Conservation (phyloP, 495 filamentous ascomycete species). For the Penicillium tannophilum region DNA sequence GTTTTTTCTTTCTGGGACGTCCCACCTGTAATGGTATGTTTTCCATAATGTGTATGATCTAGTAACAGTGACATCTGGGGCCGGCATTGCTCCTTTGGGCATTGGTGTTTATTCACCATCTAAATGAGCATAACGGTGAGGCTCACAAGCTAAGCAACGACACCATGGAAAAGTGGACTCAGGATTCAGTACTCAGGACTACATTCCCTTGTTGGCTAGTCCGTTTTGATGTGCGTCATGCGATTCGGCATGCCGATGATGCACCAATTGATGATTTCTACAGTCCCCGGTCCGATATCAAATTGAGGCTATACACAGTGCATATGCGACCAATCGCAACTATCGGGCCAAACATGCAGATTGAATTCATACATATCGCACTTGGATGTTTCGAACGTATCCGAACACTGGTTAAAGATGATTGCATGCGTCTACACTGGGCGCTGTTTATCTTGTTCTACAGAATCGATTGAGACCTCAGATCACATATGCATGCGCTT, state of each 20-base stretch:
- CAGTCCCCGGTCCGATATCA: background rate
- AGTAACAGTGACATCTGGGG: slow-evolving; percentile 9
- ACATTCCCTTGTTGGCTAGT: background rate
- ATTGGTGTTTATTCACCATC: slow-evolving; percentile 3
- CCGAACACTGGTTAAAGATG: background rate
- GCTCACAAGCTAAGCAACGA: slow-evolving; percentile 2
- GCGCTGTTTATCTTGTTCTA: background rate
- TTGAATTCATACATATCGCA: background rate
- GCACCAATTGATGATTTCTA: background rate
- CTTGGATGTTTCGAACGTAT: background rate
- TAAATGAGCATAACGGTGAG: slow-evolving; percentile 8
- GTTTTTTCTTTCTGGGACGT: slow-evolving; percentile 5
- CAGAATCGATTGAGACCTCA: background rate
- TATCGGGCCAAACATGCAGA: background rate
- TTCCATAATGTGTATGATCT: slow-evolving; percentile 3
- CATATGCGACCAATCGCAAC: background rate
- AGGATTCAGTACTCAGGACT: background rate
- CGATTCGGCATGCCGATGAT: slow-evolving; percentile 18
- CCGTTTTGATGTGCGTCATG: background rate
- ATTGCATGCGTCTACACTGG: background rate
- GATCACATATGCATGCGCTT: background rate
- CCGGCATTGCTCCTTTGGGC: slow-evolving; percentile 15
- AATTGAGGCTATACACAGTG: background rate
- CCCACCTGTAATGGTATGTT: slow-evolving; percentile 25
- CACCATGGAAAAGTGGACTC: slow-evolving; percentile 4